Conservation (phyloP, 331 rosid species). For the Malus hybrid region DNA sequence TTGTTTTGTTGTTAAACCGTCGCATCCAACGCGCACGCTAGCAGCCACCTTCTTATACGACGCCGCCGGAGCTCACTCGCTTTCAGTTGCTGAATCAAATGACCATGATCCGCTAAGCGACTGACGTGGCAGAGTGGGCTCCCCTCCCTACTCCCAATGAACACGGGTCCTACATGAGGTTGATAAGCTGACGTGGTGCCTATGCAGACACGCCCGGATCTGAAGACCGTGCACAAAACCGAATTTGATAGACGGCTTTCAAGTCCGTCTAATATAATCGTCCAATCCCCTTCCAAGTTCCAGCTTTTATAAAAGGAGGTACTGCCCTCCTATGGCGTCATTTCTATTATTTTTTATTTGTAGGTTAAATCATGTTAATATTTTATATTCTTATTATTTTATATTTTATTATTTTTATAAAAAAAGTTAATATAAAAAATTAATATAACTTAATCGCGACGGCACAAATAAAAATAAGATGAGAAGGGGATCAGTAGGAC, state of each 20-base stretch:
- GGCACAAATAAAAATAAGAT: too few species aligned
- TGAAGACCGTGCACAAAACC: conserved; percentile 5
- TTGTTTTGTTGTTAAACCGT: not conserved
- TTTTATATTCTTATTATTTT: too few species aligned
- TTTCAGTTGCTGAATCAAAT: not conserved
- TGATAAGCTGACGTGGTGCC: conserved; percentile 11
- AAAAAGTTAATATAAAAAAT: too few species aligned
- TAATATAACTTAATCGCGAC: too few species aligned
- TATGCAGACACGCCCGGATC: conserved; percentile 14
- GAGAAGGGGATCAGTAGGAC: too few species aligned
- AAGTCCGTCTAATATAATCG: conserved; percentile 15
- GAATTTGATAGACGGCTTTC: conserved; percentile 7
- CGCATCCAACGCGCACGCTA: not conserved
- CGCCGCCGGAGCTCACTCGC: not conserved
- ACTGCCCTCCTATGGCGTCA: too few species aligned
- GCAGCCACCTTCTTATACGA: not conserved
- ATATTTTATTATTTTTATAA: too few species aligned
- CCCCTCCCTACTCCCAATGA: not conserved
- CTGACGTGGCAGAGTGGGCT: conserved; percentile 3
- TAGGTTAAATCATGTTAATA: too few species aligned
- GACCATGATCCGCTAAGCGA: not conserved
- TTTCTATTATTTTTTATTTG: too few species aligned
- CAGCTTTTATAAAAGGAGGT: not conserved
- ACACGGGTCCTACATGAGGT: not conserved
- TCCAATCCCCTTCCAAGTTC: not conserved